A percentile compares a stretch with the other conserved stretches of the same genome.
Evolutionary conservation across 1,284 basidiomycete species (phyloP).

Genomic region (Sanghuangporus weigelae): DNA sequence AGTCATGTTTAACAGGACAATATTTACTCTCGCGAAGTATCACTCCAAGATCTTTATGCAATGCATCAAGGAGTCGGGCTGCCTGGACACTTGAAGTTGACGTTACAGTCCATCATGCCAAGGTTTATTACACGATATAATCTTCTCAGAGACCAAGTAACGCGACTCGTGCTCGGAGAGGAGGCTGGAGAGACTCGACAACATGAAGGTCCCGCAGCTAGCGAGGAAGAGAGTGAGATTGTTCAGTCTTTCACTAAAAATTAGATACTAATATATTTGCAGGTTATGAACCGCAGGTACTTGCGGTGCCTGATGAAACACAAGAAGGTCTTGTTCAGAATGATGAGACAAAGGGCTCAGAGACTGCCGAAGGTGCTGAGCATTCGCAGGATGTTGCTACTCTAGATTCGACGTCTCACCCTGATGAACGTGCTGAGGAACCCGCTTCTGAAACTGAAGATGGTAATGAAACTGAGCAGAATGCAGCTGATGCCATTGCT

Average conservation of each 20-base stretch:
- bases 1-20: slow-evolving; percentile 50
- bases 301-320: slow-evolving; percentile 1
- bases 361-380: background rate
- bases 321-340: background rate
- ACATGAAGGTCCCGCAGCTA: slow-evolving; percentile 17
- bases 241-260: slow-evolving; percentile 12
- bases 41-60: slow-evolving; percentile 65
- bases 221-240: slow-evolving; percentile 15
- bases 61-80: slow-evolving; percentile 63
- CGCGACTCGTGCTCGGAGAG: slow-evolving; percentile 35
- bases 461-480: background rate
- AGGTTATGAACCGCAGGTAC: slow-evolving; percentile 1
- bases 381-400: too few relatives aligned
- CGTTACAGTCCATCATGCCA: slow-evolving; percentile 43
- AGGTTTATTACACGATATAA: slow-evolving; percentile 68
- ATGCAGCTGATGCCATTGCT: background rate
- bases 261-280: background rate
- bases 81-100: slow-evolving; percentile 58
- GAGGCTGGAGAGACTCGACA: slow-evolving; percentile 20
- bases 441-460: background rate
- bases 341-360: background rate
- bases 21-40: slow-evolving; percentile 62
- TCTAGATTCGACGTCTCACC: too few relatives aligned
- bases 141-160: slow-evolving; percentile 52
- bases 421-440: too few relatives aligned